These are phyloP conservation scores for Tulasnella sp. DNA, from an alignment of 768 basidiomycete genomes.

Conservation along the genomic window DNA sequence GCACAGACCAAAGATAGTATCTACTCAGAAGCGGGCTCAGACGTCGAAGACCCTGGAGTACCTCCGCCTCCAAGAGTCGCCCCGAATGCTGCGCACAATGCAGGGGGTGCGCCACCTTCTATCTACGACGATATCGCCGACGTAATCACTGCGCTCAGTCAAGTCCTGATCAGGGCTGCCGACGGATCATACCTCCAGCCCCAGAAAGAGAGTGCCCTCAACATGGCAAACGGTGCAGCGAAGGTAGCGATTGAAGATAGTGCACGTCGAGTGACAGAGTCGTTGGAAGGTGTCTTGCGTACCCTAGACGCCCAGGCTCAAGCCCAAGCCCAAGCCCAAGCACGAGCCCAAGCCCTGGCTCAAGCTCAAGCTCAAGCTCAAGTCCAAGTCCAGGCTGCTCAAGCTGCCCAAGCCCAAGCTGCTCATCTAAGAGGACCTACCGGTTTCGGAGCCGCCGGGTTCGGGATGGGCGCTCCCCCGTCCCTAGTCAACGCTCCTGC, in stretches of 20 bases:
- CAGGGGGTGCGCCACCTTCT: background rate
- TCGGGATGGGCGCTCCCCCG: too few relatives aligned
- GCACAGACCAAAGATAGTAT: background rate
- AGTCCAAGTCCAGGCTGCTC: background rate
- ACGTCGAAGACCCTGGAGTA: background rate
- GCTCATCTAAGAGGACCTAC: background rate
- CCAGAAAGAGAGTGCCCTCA: background rate
- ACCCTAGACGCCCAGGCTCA: background rate
- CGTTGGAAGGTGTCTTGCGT: background rate
- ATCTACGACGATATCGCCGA: conserved; percentile 10
- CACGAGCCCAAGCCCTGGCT: background rate
- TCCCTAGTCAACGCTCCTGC: too few relatives aligned
- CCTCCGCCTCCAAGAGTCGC: background rate
- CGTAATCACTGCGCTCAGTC: background rate
- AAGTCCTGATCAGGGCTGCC: conserved; percentile 1
- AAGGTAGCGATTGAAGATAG: conserved; percentile 2
- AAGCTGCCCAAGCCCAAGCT: too few relatives aligned
- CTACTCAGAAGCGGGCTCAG: background rate
- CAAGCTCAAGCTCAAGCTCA: background rate
- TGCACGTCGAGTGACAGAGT: background rate
- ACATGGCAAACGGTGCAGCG: background rate
- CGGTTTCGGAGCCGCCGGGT: too few relatives aligned
- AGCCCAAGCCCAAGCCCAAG: background rate
- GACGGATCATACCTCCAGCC: conserved; percentile 3
- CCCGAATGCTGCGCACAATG: background rate